Base-by-base conservation (phyloP, 1,139 yeast genomes). In the Candida sp. region DNA sequence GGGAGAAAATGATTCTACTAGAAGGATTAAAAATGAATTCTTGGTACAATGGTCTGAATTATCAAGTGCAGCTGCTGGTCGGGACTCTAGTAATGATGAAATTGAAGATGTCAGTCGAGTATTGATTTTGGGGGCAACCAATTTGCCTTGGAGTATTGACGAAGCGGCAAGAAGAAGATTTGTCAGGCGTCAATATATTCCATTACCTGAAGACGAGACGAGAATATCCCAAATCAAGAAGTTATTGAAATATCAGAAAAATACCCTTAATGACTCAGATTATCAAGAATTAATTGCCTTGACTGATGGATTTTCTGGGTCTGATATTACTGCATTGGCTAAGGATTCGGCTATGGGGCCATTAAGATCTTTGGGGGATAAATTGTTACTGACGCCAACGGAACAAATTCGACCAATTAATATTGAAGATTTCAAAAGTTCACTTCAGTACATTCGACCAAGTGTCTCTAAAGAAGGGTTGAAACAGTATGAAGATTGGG, bases 341-440 rank as follows among this genome's bases (percentile, higher is more conserved):
- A 93, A 93, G 62, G 99, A 93, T 63, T 95, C 97, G 2, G 99
- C 99, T 1, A 91, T 93, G 97, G 97, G 98, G 0, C 99, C 99
- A 1, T 68, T 95, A 44, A 73, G 99, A 51, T 84, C 91, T 29
- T 72, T 93, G 30, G 99, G 99, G 3, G 98, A 93, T 50, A 83
- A 87, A 44, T 73, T 95, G 47, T 70, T 95, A 48, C 79, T 82
- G 52, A 91, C 97, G 0, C 87, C 93, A 5, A 84, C 93, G 21
- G 96, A 88, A 43, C 84, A 84, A 50, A 91, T 95, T 46, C 69
- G 99, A 45, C 86, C 97, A 0, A 82, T 95, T 49, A 76, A 77
- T 35, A 66, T 90, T 43, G 74, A 73, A 23, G 99, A 95, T 63
- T 95, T 95, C 61, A 73, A 73, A 45, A 79, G 74, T 39, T 87